Evolutionary conservation across 495 filamentous ascomycete genomes (phyloP).

Genomic region (Penicillium alfredii): DNA sequence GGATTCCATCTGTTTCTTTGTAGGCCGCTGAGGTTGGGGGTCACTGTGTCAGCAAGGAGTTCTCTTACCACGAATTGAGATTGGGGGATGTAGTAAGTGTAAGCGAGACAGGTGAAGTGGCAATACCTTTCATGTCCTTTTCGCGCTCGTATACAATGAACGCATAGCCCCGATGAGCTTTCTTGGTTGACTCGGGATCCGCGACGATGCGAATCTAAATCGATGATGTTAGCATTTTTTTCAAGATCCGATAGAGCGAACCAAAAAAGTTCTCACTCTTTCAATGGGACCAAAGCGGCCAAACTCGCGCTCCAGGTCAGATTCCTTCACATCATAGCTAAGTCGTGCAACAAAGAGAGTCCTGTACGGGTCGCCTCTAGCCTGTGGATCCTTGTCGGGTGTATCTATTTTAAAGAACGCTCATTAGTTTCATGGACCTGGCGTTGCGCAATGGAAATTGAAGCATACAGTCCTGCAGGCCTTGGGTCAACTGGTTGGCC

Average conservation of each 20-base stretch:
- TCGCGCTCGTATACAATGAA: slow-evolving; percentile 97
- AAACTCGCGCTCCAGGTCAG: slow-evolving; percentile 92
- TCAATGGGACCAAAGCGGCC: slow-evolving; percentile 92
- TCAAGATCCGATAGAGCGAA: too few species aligned
- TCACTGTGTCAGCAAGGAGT: slow-evolving; percentile 30
- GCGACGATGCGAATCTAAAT: slow-evolving; percentile 79
- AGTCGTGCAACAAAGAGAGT: slow-evolving; percentile 90
- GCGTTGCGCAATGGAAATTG: slow-evolving; percentile 3
- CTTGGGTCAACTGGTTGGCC: slow-evolving; percentile 60
- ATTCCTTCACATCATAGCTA: slow-evolving; percentile 78
- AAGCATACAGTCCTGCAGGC: slow-evolving; percentile 59
- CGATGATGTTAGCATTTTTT: slow-evolving; percentile 10
- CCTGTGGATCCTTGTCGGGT: slow-evolving; percentile 66
- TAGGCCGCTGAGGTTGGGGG: slow-evolving; percentile 55
- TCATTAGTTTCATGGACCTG: slow-evolving; percentile 3
- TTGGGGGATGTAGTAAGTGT: not conserved
- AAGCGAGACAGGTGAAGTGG: slow-evolving; percentile 6
- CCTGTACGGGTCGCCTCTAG: slow-evolving; percentile 88
- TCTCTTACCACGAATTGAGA: slow-evolving; percentile 14
- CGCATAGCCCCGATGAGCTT: slow-evolving; percentile 84
- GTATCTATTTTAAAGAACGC: slow-evolving; percentile 45
- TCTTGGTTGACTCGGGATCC: slow-evolving; percentile 68
- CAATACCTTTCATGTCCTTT: slow-evolving; percentile 98
- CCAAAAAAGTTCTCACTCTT: too few species aligned
- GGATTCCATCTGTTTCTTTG: slow-evolving; percentile 84